Base-by-base conservation (phyloP, 208 protist genomes). In the Herpetomonas samuelpessoai region DNA sequence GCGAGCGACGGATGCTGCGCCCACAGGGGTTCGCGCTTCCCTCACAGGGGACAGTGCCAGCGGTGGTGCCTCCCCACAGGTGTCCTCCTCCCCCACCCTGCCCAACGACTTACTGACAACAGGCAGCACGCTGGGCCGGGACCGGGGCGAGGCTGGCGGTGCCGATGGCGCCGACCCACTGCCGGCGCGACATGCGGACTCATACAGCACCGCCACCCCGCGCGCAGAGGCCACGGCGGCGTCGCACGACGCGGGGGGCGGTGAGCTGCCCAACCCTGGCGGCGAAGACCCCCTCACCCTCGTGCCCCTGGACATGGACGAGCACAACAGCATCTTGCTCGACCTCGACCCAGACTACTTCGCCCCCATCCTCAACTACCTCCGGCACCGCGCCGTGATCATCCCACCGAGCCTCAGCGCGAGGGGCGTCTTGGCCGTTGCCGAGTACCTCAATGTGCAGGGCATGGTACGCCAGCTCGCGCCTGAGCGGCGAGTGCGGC, bases 281-380 rank as follows among this genome's bases (percentile, higher is more conserved):
- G 18, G 22, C 48, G 48, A 29, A 12, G 48, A 29, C 18, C 30
- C 61, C 9, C 12, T 47, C 26, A 49, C 55, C 35, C 19, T 59
- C 19, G 49, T 76, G 18, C 73, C 74, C 31, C 60, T 92, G 14
- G 86, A 93, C 68, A 58, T 31, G 16, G 90, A 93, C 48, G 66
- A 51, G 22, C 59, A 88, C 62, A 71, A 67, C 60, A 72, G 70
- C 41, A 79, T 93, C 29, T 62, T 96, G 25, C 75, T 96, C 24
- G 90, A 96, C 62, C 67, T 87, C 31, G 90, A 96, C 57, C 77
- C 83, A 0, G 62, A 83, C 26, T 92, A 88, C 72, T 96, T 96
- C 51, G 44, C 59, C 0, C 86, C 90, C 0, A 61, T 96, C 19
- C 67, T 96, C 31, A 93, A 93, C 68, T 96, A 88, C 53, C 68